phyloP scores from a whole-genome alignment of 371 early-diverging fungal genomes.

The Encephalitozoon romaleae region DNA sequence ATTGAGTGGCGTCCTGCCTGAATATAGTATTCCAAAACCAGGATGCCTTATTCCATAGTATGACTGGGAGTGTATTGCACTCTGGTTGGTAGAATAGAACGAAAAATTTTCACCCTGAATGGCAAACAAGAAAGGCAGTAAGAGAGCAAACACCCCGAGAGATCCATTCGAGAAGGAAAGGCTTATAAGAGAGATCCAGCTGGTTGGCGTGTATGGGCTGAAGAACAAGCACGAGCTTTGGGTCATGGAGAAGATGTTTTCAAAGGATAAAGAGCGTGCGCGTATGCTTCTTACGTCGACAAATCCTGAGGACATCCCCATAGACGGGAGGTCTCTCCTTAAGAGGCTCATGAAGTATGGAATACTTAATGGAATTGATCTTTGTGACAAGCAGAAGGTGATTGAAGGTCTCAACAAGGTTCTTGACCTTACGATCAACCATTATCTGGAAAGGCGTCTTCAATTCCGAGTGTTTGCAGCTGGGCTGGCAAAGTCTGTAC shows the following conservation, averaged over 20 bases:
- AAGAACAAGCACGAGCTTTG: conserved; percentile 99
- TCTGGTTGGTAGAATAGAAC: not conserved
- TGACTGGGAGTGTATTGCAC: not conserved
- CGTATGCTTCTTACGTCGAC: conserved; percentile 94
- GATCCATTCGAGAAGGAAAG: conserved; percentile 96
- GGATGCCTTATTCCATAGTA: not conserved
- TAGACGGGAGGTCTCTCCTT: conserved; percentile 95
- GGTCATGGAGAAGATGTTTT: conserved; percentile 84
- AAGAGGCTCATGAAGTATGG: conserved; percentile 91
- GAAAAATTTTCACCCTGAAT: conserved; percentile 35
- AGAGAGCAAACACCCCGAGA: conserved; percentile 65
- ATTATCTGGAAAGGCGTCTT: conserved; percentile 96
- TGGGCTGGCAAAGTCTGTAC: conserved; percentile 94
- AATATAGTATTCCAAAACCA: too few species aligned
- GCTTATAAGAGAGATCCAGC: conserved; percentile 93
- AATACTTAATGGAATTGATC: conserved; percentile 69
- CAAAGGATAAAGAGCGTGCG: conserved; percentile 97
- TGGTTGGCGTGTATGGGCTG: conserved; percentile 94
- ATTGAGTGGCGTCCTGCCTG: not conserved
- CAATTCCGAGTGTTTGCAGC: conserved; percentile 97
- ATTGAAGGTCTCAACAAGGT: conserved; percentile 97
- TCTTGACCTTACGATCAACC: conserved; percentile 86
- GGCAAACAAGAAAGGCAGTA: conserved; percentile 33
- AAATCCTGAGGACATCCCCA: conserved; percentile 88
- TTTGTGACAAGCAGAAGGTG: conserved; percentile 64